Base-by-base conservation (phyloP, 225 moss, liverwort and hornwort species). In the Sphagnum tenellum region DNA sequence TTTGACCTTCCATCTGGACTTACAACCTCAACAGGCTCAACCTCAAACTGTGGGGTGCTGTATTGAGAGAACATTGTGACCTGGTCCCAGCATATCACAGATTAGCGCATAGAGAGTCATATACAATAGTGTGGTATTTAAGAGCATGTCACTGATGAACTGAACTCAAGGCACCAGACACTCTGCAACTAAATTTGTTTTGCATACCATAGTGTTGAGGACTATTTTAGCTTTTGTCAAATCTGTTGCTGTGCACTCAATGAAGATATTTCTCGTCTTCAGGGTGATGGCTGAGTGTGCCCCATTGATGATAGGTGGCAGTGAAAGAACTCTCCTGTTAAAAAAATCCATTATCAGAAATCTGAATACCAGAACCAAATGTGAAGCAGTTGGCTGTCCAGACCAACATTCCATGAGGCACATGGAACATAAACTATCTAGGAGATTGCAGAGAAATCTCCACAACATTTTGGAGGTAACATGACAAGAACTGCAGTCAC, bases 161-260 rank as follows among this genome's bases (percentile, higher is more conserved):
- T 29, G 29, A 29, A 29, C 1, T 29, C 29, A 29, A 29, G 29
- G 29, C 29, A 29, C 29, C 29, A 29, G 29, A 29, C 29, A 29
- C 52, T 52, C 52, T 52, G 52, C 52, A 5, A 52, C 7, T 52
- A 9, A 52, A 9, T 0, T 0, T 3, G 9, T 45, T 29, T 3
- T 7, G 45, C 50, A 59, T 79, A 98, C 93, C 88, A 98, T 87
- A 49, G 93, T 98, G 71, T 98, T 98, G 29, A 98, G 84, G 45
- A 98, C 96, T 67, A 89, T 82, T 71, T 90, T 98, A n/a, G 92
- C 93, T 74, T 98, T 93, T 44, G 93, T 98, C 66, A 98, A 73
- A 69, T 98, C 96, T 59, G 96, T 98, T 46, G 78, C 96, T 58
- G 96, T 98, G 74, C 92, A 93, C 61, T 98, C 96, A 65, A 98